Evolutionary conservation across 176 grass and related monocot species (phyloP).

Genomic region (Lolium perenne): DNA sequence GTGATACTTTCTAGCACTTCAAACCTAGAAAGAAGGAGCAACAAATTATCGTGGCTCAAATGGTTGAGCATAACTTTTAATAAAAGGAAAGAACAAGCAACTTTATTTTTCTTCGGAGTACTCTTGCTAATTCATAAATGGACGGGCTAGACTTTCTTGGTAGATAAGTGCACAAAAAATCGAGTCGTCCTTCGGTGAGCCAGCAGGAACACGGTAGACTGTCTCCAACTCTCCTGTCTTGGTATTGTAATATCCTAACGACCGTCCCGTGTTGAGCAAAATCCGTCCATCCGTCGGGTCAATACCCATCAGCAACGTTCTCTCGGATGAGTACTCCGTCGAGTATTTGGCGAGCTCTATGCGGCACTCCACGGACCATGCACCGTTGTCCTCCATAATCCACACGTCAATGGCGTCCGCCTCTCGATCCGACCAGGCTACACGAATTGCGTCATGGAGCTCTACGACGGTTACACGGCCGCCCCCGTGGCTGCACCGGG

Average conservation of each 20-base stretch:
- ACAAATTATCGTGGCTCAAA: too few species aligned
- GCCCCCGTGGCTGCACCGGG: background rate
- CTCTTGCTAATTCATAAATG: background rate
- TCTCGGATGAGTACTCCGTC: slow-evolving; percentile 3
- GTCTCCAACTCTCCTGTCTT: background rate
- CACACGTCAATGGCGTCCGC: background rate
- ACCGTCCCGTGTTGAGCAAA: background rate
- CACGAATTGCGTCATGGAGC: background rate
- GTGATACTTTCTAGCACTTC: too few species aligned
- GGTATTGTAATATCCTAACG: slow-evolving; percentile 20
- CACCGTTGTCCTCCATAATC: background rate
- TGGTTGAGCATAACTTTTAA: too few species aligned
- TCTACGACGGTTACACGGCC: background rate
- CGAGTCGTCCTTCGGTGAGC: background rate
- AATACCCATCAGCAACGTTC: background rate
- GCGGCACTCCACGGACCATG: background rate
- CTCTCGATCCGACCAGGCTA: background rate
- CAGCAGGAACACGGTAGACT: background rate
- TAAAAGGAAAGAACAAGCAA: too few species aligned
- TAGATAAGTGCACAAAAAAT: background rate
- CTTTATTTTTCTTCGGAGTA: too few species aligned
- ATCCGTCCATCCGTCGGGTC: slow-evolving; percentile 20
- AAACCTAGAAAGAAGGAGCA: too few species aligned
- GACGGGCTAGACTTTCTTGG: background rate
- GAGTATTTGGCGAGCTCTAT: slow-evolving; percentile 1